Conservation (phyloP, 495 filamentous ascomycete genomes). For the Aspergillus panamensis region DNA sequence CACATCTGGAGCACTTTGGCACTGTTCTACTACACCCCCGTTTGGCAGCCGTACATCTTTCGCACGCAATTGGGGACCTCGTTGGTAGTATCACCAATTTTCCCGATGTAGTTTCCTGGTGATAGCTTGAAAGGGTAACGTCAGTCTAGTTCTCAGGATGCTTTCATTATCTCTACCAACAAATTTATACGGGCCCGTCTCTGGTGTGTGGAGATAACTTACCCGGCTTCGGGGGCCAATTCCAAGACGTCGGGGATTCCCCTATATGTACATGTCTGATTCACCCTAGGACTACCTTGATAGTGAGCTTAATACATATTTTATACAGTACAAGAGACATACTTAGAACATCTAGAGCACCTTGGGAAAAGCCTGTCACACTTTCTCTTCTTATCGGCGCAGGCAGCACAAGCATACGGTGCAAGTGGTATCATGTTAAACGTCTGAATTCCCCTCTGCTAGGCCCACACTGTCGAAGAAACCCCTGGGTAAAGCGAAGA, state of each 20-base stretch:
- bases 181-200: too few relatives aligned
- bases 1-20: neutral
- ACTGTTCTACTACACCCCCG: neutral
- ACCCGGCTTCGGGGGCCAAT: too few relatives aligned
- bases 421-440: too few relatives aligned
- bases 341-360: conserved; percentile 1
- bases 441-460: too few relatives aligned
- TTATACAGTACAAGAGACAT: neutral
- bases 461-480: too few relatives aligned
- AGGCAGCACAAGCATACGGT: neutral
- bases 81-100: neutral
- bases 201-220: too few relatives aligned
- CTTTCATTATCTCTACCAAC: neutral
- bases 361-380: neutral
- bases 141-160: neutral
- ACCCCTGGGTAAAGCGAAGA: too few relatives aligned
- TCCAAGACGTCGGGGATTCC: too few relatives aligned
- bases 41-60: neutral
- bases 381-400: neutral
- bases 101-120: neutral
- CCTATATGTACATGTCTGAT: neutral
- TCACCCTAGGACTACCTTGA: neutral
- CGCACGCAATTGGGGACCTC: neutral
- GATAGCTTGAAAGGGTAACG: neutral
- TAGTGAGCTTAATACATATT: neutral